Evolutionary conservation across 1,139 yeast species (phyloP), one percentile per base, ranked within the genome.

Genomic region (Pichia sp.): DNA sequence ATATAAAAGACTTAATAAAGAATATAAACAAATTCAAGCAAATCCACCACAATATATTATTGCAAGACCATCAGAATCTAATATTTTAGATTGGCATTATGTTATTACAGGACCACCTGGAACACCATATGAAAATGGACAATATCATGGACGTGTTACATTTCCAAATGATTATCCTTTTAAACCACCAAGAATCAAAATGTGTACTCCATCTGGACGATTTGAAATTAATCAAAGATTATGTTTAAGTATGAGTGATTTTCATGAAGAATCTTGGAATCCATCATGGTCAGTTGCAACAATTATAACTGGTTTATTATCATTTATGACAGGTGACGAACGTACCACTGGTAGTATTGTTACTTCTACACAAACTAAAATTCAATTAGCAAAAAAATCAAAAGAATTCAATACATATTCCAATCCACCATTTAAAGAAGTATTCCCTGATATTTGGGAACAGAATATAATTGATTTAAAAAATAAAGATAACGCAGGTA

Each of bases 221-320:
- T 79, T 90, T 65, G 78, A 81, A 54, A 78, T 88, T 46, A 85
- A 86, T 62, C 79, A 88, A 7, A 72, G 96, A 43, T 73, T 90
- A 43, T 90, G 97, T 68, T 71, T 90, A 45, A 81, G 89, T 40
- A 89, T 90, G 82, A 83, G 92, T 59, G 97, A 90, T 64, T 89
- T 81, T 66, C 97, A 90, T 59, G 97, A 96, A 7, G 92, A 87
- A 64, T 72, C 86, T 1, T 89, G 97, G 97, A 88, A 89, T 65
- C 96, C 97, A 1, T 88, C 95, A 4, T 89, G 97, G 97, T 81
- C 88, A 48, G 96, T 89, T 27, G 74, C 87, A 31, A 87, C 96
- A 0, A 89, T 89, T 28, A 72, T 89, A 58, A 86, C 83, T 7
- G 97, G 97, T 0, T 69, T 89, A 44, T 70, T 89, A 56, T 85